Evolutionary conservation across 202 grass and related monocot species (phyloP).

Genomic region (Zizania palustris): DNA sequence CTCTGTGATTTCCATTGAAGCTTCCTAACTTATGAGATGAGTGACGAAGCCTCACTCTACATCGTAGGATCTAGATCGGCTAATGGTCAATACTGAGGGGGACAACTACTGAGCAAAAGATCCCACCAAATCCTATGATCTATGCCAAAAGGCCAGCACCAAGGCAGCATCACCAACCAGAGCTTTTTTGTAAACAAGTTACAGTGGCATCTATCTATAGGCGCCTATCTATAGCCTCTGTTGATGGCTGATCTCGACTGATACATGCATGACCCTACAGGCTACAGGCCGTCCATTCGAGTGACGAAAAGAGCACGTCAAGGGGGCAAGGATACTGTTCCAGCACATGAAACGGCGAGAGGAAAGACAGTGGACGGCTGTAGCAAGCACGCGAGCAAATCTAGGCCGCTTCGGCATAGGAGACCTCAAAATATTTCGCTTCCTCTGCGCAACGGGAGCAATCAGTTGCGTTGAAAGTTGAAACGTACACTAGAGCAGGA

Average conservation of each 20-base stretch:
- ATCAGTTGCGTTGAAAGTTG: background rate
- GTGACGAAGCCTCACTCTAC: too few relatives aligned
- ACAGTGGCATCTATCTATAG: background rate
- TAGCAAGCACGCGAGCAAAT: too few relatives aligned
- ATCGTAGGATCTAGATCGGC: too few relatives aligned
- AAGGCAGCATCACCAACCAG: too few relatives aligned
- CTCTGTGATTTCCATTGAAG: too few relatives aligned
- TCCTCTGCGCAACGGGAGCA: background rate
- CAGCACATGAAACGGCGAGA: background rate
- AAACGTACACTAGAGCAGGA: background rate
- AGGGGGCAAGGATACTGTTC: background rate
- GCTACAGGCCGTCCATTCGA: background rate
- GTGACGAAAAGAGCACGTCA: background rate
- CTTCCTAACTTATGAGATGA: too few relatives aligned
- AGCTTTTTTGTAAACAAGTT: too few relatives aligned
- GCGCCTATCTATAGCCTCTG: background rate
- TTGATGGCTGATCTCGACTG: background rate
- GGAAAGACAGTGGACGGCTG: background rate
- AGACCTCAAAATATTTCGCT: background rate
- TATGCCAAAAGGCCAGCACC: too few relatives aligned
- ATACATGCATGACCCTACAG: background rate
- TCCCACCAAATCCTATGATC: too few relatives aligned
- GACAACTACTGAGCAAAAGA: too few relatives aligned
- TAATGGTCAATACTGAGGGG: too few relatives aligned
- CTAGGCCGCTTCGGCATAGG: too few relatives aligned